A percentile compares a stretch with the other conserved stretches of the same genome.
phyloP scores from a whole-genome alignment of 164 flowering plant genomes.

The Chimonanthus praecox region DNA sequence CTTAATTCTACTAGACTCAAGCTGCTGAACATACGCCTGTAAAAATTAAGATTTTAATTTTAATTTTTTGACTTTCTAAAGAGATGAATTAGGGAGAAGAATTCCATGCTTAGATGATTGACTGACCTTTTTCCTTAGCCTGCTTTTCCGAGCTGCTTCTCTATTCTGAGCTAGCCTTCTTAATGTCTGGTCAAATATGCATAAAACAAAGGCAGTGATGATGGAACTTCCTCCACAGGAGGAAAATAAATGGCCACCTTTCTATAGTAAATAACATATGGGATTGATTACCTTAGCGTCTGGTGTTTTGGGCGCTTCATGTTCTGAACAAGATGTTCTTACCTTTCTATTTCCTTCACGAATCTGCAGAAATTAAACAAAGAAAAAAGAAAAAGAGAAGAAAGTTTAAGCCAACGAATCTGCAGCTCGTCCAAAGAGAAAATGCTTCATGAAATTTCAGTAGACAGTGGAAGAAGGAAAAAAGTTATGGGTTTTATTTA shows the following conservation, averaged over 20 bases:
- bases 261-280: background rate
- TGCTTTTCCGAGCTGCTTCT: slow-evolving; percentile 99
- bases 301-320: slow-evolving; percentile 85
- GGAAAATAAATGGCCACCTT: background rate
- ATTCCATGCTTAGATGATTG: background rate
- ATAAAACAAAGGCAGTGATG: background rate
- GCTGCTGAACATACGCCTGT: slow-evolving; percentile 99
- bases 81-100: background rate
- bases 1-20: slow-evolving; percentile 89
- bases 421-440: too few relatives aligned
- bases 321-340: slow-evolving; percentile 72
- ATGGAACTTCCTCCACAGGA: background rate
- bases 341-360: slow-evolving; percentile 67
- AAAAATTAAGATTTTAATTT: background rate
- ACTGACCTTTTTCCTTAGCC: slow-evolving; percentile 88
- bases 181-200: slow-evolving; percentile 49
- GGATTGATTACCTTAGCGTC: slow-evolving; percentile 72
- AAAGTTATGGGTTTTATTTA: too few relatives aligned
- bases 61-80: too few relatives aligned
- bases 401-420: too few relatives aligned
- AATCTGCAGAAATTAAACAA: background rate
- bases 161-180: slow-evolving; percentile 99
- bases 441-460: too few relatives aligned
- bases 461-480: too few relatives aligned
- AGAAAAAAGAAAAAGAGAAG: background rate